These are phyloP conservation scores for Dacryopinax spathularia DNA, from an alignment of 768 basidiomycete genomes.

Conservation along the genomic window DNA sequence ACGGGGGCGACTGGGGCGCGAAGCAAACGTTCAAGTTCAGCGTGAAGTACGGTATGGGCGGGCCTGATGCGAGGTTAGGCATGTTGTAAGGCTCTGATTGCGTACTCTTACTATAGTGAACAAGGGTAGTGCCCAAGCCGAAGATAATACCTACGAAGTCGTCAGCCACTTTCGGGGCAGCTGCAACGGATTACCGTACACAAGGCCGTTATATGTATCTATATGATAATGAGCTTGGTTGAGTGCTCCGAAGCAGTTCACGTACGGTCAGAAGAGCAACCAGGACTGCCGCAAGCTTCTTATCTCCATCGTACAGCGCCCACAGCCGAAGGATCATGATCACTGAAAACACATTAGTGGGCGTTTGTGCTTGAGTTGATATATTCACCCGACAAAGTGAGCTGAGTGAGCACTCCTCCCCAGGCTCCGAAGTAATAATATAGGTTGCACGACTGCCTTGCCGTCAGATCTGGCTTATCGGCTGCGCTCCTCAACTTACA, in stretches of 20 bases:
- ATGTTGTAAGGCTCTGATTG: background rate
- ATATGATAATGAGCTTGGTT: background rate
- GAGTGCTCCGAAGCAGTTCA: background rate
- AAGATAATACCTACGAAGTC: background rate
- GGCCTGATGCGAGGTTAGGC: background rate
- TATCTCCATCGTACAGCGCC: background rate
- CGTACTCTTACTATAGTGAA: background rate
- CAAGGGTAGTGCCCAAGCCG: background rate
- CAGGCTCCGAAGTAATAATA: background rate
- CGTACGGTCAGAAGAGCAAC: background rate
- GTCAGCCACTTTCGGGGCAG: too few species aligned
- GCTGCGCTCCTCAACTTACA: background rate
- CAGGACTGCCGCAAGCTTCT: background rate
- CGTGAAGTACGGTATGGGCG: background rate
- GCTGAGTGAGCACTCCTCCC: background rate
- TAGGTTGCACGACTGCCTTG: background rate
- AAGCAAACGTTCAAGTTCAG: background rate
- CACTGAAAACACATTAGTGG: background rate
- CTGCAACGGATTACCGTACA: background rate
- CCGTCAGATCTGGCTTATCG: background rate
- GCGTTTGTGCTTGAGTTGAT: background rate
- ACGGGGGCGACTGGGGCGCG: background rate
- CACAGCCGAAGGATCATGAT: background rate
- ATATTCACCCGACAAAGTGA: background rate
- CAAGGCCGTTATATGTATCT: background rate